phyloP scores from a whole-genome alignment of 176 grass and related monocot genomes.

The barley (Hordeum vulgare) region MorexV3_pseudomolecules_assembly NC_058518.1:465319345-465319844 shows the following conservation, averaged over 20 bases:
- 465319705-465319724: slow-evolving; percentile 19
- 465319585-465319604: neutral
- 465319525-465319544: too few species aligned
- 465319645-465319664: neutral
- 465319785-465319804: neutral
- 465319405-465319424: slow-evolving; percentile 1
- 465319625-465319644: too few species aligned
- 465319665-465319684: slow-evolving; percentile 16
- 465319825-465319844: neutral
- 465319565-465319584: too few species aligned
- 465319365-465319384: slow-evolving; percentile 7
- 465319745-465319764: slow-evolving; percentile 23
- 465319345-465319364: neutral
- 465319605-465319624: neutral
- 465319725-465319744: slow-evolving; percentile 15
- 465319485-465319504: neutral
- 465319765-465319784: neutral
- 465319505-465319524: neutral
- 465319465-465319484: slow-evolving; percentile 20
- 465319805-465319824: slow-evolving; percentile 2
- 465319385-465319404: neutral
- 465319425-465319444: neutral
- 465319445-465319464: neutral
- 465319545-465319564: too few species aligned
- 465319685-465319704: slow-evolving; percentile 2